phyloP scores from a whole-genome alignment of 2,329 filamentous ascomycete genomes.

The Cordyceps tenuipes region DNA sequence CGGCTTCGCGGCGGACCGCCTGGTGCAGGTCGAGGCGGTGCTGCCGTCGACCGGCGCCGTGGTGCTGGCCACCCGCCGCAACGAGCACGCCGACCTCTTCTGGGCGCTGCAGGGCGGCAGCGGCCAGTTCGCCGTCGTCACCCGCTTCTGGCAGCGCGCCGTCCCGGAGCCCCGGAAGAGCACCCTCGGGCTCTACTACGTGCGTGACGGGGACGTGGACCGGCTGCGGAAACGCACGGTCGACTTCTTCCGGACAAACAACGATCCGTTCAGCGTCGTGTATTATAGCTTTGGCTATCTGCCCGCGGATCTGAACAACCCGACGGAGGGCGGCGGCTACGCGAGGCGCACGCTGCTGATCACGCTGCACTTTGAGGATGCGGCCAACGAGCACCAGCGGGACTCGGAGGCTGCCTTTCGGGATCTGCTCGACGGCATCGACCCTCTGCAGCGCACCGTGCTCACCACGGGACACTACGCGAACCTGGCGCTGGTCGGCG shows the following conservation, averaged over 20 bases:
- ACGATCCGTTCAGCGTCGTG: slow-evolving; percentile 6
- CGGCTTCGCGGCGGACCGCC: slow-evolving; percentile 38
- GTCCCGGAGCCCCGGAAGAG: slow-evolving; percentile 4
- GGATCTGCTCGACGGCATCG: neutral
- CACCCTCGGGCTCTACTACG: slow-evolving; percentile 10
- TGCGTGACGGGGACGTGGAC: neutral
- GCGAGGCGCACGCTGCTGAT: slow-evolving; percentile 7
- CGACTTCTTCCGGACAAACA: slow-evolving; percentile 4
- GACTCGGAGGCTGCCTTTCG: neutral
- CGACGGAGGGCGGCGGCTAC: neutral
- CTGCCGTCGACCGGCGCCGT: slow-evolving; percentile 32
- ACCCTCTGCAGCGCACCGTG: neutral
- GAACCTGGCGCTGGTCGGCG: slow-evolving; percentile 4
- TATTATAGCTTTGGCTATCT: slow-evolving; percentile 10
- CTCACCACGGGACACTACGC: neutral
- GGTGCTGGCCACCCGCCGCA: slow-evolving; percentile 28
- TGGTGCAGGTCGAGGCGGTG: slow-evolving; percentile 36
- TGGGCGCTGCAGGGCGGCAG: slow-evolving; percentile 21
- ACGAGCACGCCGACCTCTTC: slow-evolving; percentile 23
- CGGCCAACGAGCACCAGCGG: neutral
- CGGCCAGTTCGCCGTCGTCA: slow-evolving; percentile 31
- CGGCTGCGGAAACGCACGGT: neutral
- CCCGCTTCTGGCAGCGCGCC: slow-evolving; percentile 16
- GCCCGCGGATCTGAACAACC: neutral
- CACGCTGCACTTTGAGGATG: slow-evolving; percentile 8